Base-by-base conservation (phyloP, 768 basidiomycete species). In the Amanita rubescens region DNA sequence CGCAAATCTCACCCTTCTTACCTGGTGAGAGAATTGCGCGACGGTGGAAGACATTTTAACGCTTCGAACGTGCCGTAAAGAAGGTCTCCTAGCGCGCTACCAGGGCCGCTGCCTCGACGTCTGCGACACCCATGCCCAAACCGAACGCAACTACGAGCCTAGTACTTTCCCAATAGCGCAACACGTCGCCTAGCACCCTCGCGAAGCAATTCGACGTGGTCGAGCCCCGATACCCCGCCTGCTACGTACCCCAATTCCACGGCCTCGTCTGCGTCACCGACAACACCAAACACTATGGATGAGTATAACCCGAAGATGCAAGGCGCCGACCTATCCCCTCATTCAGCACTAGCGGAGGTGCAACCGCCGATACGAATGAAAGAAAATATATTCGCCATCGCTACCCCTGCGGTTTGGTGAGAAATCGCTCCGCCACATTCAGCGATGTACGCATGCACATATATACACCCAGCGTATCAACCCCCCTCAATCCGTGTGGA, bases 381-480 rank as follows among this genome's bases (percentile, higher is more conserved):
- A 65, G 62, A 65, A 5, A 80, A 82, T 63, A 82, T 83, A 75
- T 86, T 83, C 41, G 82, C 84, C 0, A 76, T 79, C 56, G 84
- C 84, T 10, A 69, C 76, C 1, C 80, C 82, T 0, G 71, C 82
- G 1, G 71, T 73, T 17, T 86, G 84, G 84, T 86, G n/a, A 75
- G n/a, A 73, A 62, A 44, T 35, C 22, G 47, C 19, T 55, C 55
- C 5, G 8, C 44, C 49, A 39, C 49, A 51, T 32, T 57, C 49
- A 67, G 59, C 55, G 58, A 51, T 56, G 33, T 27, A 52, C 20
- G 19, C 27, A 42, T 19, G 34, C n/a, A 24, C 19, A 12, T 52
- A 52, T 51, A 51, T 38, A n/a, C n/a, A n/a, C 49, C 51, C n/a
- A 11, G 17, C 17, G 35, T 15, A n/a, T n/a, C n/a, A n/a, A n/a